Evolutionary conservation across 108 stramenopile species (phyloP), one percentile per base, ranked within the genome.

Genomic region (Mediolabrus comicus): DNA sequence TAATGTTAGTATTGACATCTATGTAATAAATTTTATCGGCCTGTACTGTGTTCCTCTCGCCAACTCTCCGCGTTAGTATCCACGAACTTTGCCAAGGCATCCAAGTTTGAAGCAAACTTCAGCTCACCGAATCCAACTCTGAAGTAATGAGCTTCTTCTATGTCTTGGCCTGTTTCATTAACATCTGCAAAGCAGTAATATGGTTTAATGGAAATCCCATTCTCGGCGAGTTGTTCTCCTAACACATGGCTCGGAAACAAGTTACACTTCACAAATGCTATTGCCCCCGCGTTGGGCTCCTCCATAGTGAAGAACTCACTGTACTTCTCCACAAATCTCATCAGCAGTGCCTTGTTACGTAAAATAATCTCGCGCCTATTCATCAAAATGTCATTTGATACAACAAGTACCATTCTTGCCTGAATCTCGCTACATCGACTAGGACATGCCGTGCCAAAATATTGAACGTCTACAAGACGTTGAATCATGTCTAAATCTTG

Each of bases 401-500:
- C 84, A 0, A 72, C 68, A 46, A 92, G 36, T 0, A 87, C 86
- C 91, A 92, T 92, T 1, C 83, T 67, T 0, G 74, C 91, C 63
- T 89, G 91, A 25, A 92, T 59, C 71, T 92, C 87, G 52, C 86
- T 87, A 3, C 83, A 80, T 10, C 91, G 77, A 46, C 78, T 74
- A 25, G 75, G 56, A 69, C 91, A 92, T 1, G 91, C 91, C 8
- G 83, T 82, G 34, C 91, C 91, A 74, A 92, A 92, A 54, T 92
- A 87, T 51, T 89, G 86, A 16, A 76, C 74, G 56, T 89, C 77
- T 17, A 71, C 64, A 46, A 92, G 33, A 11, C 57, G 67, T 52
- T 83, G 63, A 11, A 83, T 67, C 79, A 88, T 62, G n/a, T 62
- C 28, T 25, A 25, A 16, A 63, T 92, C 80, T 3, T 36, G 66